Evolutionary conservation across 129 eudicot genomes (phyloP).

Genomic region (Scalesia atractyloides): DNA sequence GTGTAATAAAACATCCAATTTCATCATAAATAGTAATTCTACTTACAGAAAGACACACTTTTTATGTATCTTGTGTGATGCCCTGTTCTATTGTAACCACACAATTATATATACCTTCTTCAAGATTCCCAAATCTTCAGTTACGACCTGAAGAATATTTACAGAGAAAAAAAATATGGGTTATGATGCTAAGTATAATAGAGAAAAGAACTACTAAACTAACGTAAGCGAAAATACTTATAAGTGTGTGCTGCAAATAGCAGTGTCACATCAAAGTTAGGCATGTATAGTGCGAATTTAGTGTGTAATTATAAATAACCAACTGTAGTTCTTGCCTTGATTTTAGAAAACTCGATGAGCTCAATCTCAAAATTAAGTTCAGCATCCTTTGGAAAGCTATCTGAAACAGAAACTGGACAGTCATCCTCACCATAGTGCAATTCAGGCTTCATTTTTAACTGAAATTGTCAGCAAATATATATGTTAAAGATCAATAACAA

Average conservation of each 20-base stretch:
- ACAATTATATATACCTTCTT: slow-evolving; percentile 67
- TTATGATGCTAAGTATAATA: slow-evolving; percentile 8
- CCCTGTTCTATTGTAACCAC: too few relatives aligned
- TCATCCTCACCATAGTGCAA: slow-evolving; percentile 92
- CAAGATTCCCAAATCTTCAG: slow-evolving; percentile 81
- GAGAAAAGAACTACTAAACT: slow-evolving; percentile 8
- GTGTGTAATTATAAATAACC: not conserved
- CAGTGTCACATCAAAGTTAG: slow-evolving; percentile 15
- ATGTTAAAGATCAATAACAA: slow-evolving; percentile 17
- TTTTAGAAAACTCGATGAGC: slow-evolving; percentile 87
- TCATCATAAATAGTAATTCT: slow-evolving; percentile 4
- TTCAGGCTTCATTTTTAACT: slow-evolving; percentile 96
- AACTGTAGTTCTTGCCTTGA: slow-evolving; percentile 62
- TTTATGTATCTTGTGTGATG: too few relatives aligned
- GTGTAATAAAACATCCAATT: not conserved
- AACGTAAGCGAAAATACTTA: slow-evolving; percentile 10
- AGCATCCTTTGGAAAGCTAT: slow-evolving; percentile 83
- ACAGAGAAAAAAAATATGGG: not conserved
- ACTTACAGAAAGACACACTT: not conserved
- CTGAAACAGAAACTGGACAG: slow-evolving; percentile 86
- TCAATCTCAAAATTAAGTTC: slow-evolving; percentile 98
- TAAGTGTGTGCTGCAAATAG: not conserved
- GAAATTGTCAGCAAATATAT: slow-evolving; percentile 31
- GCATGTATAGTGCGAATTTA: slow-evolving; percentile 3
- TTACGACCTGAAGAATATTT: slow-evolving; percentile 58